phyloP scores from a whole-genome alignment of 208 protist genomes.

The Wallacemonas sp. region DNA sequence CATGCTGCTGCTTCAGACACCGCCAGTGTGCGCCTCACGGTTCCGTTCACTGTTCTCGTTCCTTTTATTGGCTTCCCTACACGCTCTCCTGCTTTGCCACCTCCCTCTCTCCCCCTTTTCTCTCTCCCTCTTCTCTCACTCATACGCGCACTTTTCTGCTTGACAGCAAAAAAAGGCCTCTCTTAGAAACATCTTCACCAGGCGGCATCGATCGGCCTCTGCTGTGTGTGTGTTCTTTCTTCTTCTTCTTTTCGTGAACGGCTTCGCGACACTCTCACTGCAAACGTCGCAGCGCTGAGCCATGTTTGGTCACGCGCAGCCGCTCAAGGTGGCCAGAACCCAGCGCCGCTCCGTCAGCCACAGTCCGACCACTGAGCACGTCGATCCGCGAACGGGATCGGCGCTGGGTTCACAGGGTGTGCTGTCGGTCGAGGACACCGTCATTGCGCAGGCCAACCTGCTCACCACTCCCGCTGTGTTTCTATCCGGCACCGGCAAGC shows the following conservation, averaged over 20 bases:
- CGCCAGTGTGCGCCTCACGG: too few species aligned
- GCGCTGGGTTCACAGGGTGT: neutral
- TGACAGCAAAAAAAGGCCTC: too few species aligned
- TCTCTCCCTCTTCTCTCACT: neutral
- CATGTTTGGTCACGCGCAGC: constrained; percentile 55
- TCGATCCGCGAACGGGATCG: neutral
- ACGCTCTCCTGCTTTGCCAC: neutral
- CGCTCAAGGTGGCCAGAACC: constrained; percentile 69
- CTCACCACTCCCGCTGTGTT: constrained; percentile 27
- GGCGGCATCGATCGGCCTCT: too few species aligned
- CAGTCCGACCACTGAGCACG: neutral
- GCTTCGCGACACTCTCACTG: too few species aligned
- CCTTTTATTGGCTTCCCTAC: neutral
- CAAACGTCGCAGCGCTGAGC: too few species aligned
- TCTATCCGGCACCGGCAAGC: constrained; percentile 61
- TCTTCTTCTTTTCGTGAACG: neutral
- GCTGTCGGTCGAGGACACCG: neutral
- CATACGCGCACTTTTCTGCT: too few species aligned
- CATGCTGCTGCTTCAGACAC: too few species aligned
- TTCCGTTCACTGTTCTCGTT: neutral
- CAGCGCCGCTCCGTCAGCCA: constrained; percentile 33
- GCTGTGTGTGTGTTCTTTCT: too few species aligned
- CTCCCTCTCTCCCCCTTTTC: neutral
- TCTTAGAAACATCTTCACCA: too few species aligned
- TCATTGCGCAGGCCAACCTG: neutral